Evolutionary conservation across 257 asterid species (phyloP), one percentile per base, ranked within the genome.

Genomic region (Thymus quinquecostatus): DNA sequence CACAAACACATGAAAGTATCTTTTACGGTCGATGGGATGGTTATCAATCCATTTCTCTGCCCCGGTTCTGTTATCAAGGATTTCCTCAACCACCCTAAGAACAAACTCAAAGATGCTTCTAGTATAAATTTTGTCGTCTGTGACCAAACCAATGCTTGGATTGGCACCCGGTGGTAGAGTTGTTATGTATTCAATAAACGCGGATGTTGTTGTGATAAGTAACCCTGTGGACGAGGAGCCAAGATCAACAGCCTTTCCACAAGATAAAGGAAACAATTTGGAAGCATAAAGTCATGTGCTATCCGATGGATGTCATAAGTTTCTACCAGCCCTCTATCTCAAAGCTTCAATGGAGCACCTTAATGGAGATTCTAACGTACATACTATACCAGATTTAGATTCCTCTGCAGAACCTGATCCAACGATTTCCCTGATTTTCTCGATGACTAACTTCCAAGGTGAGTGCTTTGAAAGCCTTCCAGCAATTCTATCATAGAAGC

Each of bases 261-360:
- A 27, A 89, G 89, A 81, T 84, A 85, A 28, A 86, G 59, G 79
- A 89, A 85, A 67, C 88, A 85, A 54, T 53, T 4, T 0, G 92
- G 96, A 45, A 92, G 71, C 34, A 87, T 82, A 29, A 70, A 81
- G 77, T 81, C 83, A 13, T 2, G 6, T 2, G 28, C 34, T 69
- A 40, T 71, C 88, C 89, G 82, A 28, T 67, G 56, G 47, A 64
- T 67, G 21, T 0, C 0, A 57, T 72, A 84, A 36, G 86, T 79
- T 38, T 77, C 81, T 36, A 36, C 68, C 57, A 89, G 60, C 38
- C 88, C 87, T 8, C 30, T 27, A 62, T 0, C 77, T 68, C 60
- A 86, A 41, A 67, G 43, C 34, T 69, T 56, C 21, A 5, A 8
- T 13, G 56, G 9, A 3, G 5, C 29, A 36, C 5, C 40, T 36